Base-by-base conservation (phyloP, 1,284 basidiomycete species). In the Xerocomus amazonicus region DNA sequence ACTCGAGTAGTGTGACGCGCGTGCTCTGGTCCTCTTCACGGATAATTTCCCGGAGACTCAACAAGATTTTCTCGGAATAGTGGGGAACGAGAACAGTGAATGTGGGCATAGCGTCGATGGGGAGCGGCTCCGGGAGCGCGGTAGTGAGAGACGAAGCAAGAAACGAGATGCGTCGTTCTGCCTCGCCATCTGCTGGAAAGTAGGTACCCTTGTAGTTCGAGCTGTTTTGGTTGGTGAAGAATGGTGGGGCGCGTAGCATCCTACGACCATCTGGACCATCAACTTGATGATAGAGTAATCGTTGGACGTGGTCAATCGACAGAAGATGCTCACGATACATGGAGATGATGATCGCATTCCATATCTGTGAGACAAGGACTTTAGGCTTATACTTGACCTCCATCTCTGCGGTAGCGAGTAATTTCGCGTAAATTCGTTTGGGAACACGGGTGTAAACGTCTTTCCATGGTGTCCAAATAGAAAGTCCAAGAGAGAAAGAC, bases 361-460 rank as follows among this genome's bases (percentile, higher is more conserved):
- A 97, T 43, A 97, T 87, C 74, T 97, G 94, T 14, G 93, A 97
- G 28, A 97, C 94, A 31, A 97, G 81, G 44, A 97, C 94, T 79
- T 97, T 97, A 50, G 94, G 94, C 73, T 97, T 97, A 74, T 97
- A 97, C 70, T 95, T 95, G 68, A 95, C 84, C 66, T 96, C 93
- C 93, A 97, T 97, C 61, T 96, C 92, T 5, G 78, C 81, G 0
- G 94, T 97, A 8, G 94, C 92, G 38, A 97, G 75, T 27, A 97
- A 73, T 74, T 97, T 97, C 55, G 94, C 92, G 70, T 95, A 97
- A 56, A 97, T 95, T 43, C 94, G 80, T 76, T 97, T 97, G 9
- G 94, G 94, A 66, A 97, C 75, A 48, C 94, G 80, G n/a, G 91
- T 92, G 67, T 85, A 97, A 48, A 97, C 91, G 63, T 96, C 93